Evolutionary conservation across 2,329 filamentous ascomycete species (phyloP).

Genomic region (Xylariaceae sp.): DNA sequence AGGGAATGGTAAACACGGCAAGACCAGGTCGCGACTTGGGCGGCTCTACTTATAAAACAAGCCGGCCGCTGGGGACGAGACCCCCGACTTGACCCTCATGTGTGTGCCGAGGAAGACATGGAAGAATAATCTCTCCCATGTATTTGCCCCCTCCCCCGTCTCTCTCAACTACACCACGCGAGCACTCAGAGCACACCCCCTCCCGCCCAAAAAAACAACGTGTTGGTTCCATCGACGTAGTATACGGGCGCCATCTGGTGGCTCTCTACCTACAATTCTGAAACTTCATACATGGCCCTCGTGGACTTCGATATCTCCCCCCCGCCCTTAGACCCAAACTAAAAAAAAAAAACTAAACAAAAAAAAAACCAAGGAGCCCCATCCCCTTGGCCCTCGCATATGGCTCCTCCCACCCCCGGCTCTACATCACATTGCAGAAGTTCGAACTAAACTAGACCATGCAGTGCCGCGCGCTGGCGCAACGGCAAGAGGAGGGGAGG

Average conservation of each 20-base stretch:
- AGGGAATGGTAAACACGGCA: slow-evolving; percentile 26
- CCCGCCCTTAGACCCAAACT: too few relatives aligned
- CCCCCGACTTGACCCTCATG: too few relatives aligned
- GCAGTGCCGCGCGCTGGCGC: slow-evolving; percentile 9
- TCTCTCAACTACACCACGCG: too few relatives aligned
- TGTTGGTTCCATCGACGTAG: slow-evolving; percentile 39
- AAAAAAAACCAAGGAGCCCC: too few relatives aligned
- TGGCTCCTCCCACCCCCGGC: not conserved
- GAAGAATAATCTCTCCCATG: too few relatives aligned
- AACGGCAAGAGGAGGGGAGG: not conserved
- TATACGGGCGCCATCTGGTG: slow-evolving; percentile 10
- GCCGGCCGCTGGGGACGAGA: slow-evolving; percentile 11
- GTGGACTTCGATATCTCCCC: too few relatives aligned
- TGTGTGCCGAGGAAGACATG: too few relatives aligned
- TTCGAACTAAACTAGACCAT: not conserved
- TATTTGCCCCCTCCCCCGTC: too few relatives aligned
- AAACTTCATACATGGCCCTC: slow-evolving; percentile 29
- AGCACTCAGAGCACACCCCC: too few relatives aligned
- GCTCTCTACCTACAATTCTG: too few relatives aligned
- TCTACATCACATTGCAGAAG: slow-evolving; percentile 8
- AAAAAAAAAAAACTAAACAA: too few relatives aligned
- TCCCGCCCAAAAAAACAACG: slow-evolving; percentile 34
- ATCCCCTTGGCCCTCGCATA: slow-evolving; percentile 25
- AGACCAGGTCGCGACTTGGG: slow-evolving; percentile 33
- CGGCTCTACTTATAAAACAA: slow-evolving; percentile 33